A percentile compares a stretch with the other conserved stretches of the same genome.
Conservation (phyloP, 1,284 basidiomycete genomes). For the Rhodotorula sp. region DNA sequence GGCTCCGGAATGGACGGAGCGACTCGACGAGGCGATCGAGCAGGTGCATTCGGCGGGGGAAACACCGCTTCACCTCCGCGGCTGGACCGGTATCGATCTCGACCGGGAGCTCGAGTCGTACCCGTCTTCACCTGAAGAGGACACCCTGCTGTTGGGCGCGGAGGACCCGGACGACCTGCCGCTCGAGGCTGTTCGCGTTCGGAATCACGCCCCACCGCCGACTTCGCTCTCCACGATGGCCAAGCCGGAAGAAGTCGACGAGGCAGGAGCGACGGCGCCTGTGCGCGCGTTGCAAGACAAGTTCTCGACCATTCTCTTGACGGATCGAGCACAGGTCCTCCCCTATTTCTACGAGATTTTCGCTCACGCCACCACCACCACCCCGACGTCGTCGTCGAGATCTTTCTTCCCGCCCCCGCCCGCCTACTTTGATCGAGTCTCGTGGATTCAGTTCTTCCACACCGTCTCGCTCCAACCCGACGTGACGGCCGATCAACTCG, state of each 20-base stretch:
- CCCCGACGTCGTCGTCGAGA: neutral
- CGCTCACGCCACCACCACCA: neutral
- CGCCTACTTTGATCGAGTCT: slow-evolving; percentile 10
- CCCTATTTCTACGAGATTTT: slow-evolving; percentile 12
- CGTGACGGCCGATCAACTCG: neutral
- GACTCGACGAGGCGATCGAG: neutral
- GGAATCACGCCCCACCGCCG: no score
- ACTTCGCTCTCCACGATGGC: neutral
- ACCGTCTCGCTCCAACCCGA: neutral
- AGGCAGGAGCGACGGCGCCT: neutral
- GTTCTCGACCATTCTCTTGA: neutral
- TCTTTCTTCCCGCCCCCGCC: neutral
- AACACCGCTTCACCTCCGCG: neutral
- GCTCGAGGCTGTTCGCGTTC: neutral
- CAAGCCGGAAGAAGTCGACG: neutral
- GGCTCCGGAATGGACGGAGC: neutral
- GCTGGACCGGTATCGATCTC: neutral
- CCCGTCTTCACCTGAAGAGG: neutral
- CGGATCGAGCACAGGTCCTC: neutral
- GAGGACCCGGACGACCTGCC: neutral
- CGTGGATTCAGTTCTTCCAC: slow-evolving; percentile 22
- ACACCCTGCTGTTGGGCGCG: neutral
- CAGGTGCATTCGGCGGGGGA: neutral
- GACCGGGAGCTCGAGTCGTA: neutral
- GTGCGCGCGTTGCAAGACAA: neutral